phyloP scores from a whole-genome alignment of 2,329 filamentous ascomycete genomes.

The Pyrenophora seminiperda region DNA sequence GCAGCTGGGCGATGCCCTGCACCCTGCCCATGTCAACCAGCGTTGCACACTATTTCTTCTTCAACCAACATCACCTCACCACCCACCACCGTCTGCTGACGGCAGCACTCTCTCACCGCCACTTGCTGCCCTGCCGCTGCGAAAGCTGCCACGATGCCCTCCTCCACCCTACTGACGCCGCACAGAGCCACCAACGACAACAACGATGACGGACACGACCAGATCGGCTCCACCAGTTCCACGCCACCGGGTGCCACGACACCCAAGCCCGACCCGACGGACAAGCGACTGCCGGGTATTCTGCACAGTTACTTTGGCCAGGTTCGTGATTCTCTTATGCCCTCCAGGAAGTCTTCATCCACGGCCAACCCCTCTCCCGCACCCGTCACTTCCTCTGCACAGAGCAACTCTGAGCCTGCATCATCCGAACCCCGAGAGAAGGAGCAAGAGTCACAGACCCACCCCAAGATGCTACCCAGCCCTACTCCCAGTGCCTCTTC shows the following conservation, averaged over 20 bases:
- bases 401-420: slow-evolving; percentile 11
- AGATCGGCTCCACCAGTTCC: slow-evolving; percentile 78
- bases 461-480: slow-evolving; percentile 60
- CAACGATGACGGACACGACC: slow-evolving; percentile 73
- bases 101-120: slow-evolving; percentile 14
- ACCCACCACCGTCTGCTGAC: background rate
- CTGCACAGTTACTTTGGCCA: slow-evolving; percentile 96
- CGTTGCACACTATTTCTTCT: slow-evolving; percentile 41
- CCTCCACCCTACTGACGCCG: slow-evolving; percentile 43
- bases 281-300: slow-evolving; percentile 95
- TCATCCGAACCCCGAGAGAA: slow-evolving; percentile 30
- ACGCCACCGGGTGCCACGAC: slow-evolving; percentile 91
- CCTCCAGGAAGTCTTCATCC: slow-evolving; percentile 47
- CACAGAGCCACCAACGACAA: slow-evolving; percentile 66
- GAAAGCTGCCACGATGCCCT: slow-evolving; percentile 31
- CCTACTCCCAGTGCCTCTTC: slow-evolving; percentile 55
- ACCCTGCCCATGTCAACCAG: slow-evolving; percentile 18
- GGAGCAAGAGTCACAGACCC: slow-evolving; percentile 32
- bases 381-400: slow-evolving; percentile 32
- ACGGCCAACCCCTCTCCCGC: slow-evolving; percentile 47
- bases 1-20: slow-evolving; percentile 15
- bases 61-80: slow-evolving; percentile 9
- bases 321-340: slow-evolving; percentile 80
- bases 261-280: slow-evolving; percentile 87
- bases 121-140: slow-evolving; percentile 6